Base-by-base conservation (phyloP, 208 protist species). In the Trypanosomatidae sp. region DNA sequence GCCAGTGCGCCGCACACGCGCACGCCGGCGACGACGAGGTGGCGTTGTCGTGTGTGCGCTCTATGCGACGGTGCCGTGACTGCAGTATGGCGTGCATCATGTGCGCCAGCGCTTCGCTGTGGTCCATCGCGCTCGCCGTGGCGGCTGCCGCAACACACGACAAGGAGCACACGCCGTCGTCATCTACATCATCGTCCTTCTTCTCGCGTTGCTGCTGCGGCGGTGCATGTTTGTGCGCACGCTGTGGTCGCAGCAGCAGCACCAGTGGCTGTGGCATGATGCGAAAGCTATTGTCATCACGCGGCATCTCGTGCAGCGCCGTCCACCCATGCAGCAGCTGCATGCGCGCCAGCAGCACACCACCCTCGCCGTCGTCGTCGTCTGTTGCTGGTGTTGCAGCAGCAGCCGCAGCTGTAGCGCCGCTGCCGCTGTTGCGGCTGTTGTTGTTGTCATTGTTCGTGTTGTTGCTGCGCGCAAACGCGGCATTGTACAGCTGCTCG, bases 211-310 rank as follows among this genome's bases (percentile, higher is more conserved):
- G n/a, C 30, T 35, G 30, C n/a, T 35, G 20, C 0, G 27, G 24
- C 48, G n/a, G 21, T 2, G 30, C 11, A n/a, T n/a, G n/a, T n/a
- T n/a, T n/a, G n/a, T n/a, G n/a, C n/a, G n/a, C 53, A 6, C 27
- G 33, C 27, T n/a, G n/a, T n/a, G n/a, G n/a, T n/a, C 56, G 50
- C 0, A 47, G 52, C 47, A 84, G 45, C 27, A 55, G 53, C 38
- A 78, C 66, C 3, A 83, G 44, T 6, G 80, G 80, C 57, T 89
- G 75, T 16, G 80, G 75, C 2, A 86, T 22, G 40, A 85, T 50
- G 22, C 80, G 71, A 41, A 74, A 64, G 42, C 75, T 77, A 56
- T 89, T 81, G 26, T 70, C 68, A 33, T 89, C 75, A 38, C 56
- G 56, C 33, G 80, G 80, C 56, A 85, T 71, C 33, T 85, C 75